Base-by-base conservation (phyloP, 495 filamentous ascomycete genomes). In the Trichocladium uniseriatum region DNA sequence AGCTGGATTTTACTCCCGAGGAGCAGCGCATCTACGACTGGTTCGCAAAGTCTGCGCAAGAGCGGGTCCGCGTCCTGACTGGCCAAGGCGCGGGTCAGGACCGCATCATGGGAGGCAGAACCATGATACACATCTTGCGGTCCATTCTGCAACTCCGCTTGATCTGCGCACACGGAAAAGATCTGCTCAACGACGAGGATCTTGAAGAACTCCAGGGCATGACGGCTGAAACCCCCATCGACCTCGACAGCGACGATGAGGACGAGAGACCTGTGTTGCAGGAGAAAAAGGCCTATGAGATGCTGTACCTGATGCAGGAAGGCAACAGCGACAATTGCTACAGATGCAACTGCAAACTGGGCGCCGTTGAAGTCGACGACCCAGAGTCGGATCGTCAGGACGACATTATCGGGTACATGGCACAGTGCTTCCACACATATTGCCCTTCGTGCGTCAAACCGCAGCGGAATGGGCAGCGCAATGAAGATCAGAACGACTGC, bases 121-220 rank as follows among this genome's bases (percentile, higher is more conserved):
- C 82, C 45, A 95, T 92, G 62, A 87, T 89, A 21, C 86, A 94
- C 52, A 87, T 97, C 44, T 67, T 98, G 34, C 87, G 86, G 50
- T 84, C 87, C 8, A 95, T 98, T 67, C 79, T 91, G 59, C 87
- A 89, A 35, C 77, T 98, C 8, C 87, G 92, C 5, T 78, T 89
- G 38, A 81, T 96, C 27, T 96, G 87, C 57, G 92, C 90, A 4
- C 88, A 95, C 65, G 92, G 92, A 6, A 83, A 81, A 57, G 92
- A 96, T 48, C 76, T 97, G 22, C 76, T 98, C 2, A 82, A 80
- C 38, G 79, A 87, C 15, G 81, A 89, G 40, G 90, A 95, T 57
- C 74, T 92, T 15, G 80, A 83, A 34, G 69, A 82, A 13, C 79
- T 85, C 47, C 81, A 87, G 57, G 92, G 92, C 9, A 68, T 90